Evolutionary conservation across 73 alveolate genomes (phyloP).

Genomic region (Symbiodinium pilosum): DNA sequence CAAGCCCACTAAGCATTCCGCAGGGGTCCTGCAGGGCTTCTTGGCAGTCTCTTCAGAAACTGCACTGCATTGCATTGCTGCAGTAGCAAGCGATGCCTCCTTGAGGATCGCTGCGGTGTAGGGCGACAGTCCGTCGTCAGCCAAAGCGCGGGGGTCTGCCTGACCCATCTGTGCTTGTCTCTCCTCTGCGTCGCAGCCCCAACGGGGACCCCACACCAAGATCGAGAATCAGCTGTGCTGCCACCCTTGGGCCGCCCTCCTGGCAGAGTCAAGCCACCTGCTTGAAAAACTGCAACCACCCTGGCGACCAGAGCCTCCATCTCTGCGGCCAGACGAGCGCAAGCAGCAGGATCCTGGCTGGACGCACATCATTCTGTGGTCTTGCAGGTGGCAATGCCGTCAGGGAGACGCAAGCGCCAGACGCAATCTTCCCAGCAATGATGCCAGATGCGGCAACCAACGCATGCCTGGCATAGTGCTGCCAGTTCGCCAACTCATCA

Average conservation of each 20-base stretch:
- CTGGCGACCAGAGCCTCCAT: neutral
- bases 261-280: neutral
- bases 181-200: no score
- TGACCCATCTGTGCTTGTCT: no score
- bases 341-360: slow-evolving; percentile 53
- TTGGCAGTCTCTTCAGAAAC: no score
- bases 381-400: neutral
- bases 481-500: neutral
- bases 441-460: slow-evolving; percentile 27
- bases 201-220: neutral
- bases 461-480: neutral
- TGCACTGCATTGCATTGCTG: no score
- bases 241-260: slow-evolving; percentile 31
- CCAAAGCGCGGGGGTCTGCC: slow-evolving; percentile 65
- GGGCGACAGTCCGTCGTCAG: slow-evolving; percentile 59
- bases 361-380: neutral
- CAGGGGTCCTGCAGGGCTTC: slow-evolving; percentile 40
- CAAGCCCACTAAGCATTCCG: slow-evolving; percentile 31
- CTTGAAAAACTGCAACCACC: neutral
- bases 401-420: slow-evolving; percentile 19
- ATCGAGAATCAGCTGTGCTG: slow-evolving; percentile 26
- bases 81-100: neutral
- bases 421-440: slow-evolving; percentile 38
- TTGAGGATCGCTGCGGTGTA: slow-evolving; percentile 38
- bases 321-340: slow-evolving; percentile 54